Base-by-base conservation (phyloP, 2,329 filamentous ascomycete species). In the Arthrocladium fulminans region DNA sequence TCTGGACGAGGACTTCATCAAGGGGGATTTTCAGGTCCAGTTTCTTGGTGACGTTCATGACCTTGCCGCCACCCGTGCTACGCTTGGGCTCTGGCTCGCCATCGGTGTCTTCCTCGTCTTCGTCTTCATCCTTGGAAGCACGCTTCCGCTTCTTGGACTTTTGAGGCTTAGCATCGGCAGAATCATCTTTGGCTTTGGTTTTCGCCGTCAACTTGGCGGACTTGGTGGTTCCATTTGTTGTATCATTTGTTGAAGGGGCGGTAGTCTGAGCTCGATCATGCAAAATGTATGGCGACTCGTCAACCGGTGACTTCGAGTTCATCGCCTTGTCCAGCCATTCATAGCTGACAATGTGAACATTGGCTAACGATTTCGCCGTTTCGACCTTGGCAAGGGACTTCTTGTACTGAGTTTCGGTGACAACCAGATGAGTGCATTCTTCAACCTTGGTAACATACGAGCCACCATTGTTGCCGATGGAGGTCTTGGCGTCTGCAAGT, bases 1-100 rank as follows among this genome's bases (percentile, higher is more conserved):
- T 58, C 2, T 62, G 57, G 43, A 67, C 71, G 8, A 54, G 34
- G 13, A 61, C 61, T 25, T 73, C 69, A 51, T 81, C 78, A 2
- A 79, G 53, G 0, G 76, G 75, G 35, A 81, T 70, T 10, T 62
- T 61, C 2, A 71, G 51, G 35, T 69, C 70, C 68, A 58, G 73
- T 74, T 45, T 72, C 65, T 47, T 49, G 57, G 43, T 50, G 55
- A 47, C 44, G 23, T 42, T 54, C 13, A 56, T 59, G 48, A 49
- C 60, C 51, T 59, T 60, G 23, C 48, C 49, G 17, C 58, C 51
- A 4, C 55, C 52, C 34, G 55, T 34, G 49, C 41, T 25, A n/a
- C 15, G 20, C 32, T 39, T 47, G 20, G 10, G 13, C 15, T 22
- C 39, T 22, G 48, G 15, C 42, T 49, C 49, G 19, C 39, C 30